Base-by-base conservation (phyloP, 2,329 filamentous ascomycete species). In the Diplodia scrobiculata region DNA sequence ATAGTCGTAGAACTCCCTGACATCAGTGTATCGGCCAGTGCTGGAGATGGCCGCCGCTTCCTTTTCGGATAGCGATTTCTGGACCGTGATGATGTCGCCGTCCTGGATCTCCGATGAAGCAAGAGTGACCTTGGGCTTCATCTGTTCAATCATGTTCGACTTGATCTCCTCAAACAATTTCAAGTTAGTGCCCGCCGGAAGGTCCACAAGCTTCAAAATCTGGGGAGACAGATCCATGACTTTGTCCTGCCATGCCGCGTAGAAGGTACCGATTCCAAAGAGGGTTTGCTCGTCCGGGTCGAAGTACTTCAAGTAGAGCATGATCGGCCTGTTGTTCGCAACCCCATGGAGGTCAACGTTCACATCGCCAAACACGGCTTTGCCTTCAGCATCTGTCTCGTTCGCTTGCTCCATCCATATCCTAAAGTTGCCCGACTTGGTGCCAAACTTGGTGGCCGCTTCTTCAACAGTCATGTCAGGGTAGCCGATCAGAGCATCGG, bases 111-210 rank as follows among this genome's bases (percentile, higher is more conserved):
- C 96, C 1, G 95, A 95, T 67, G 91, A 88, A 70, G 92, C 91
- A 67, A 99, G 84, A 0, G 92, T 92, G 74, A 92, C 88, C 80
- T 97, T 98, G 0, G 89, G 86, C 79, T 97, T 98, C 82, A 99
- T 89, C 6, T 86, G 84, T 75, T 99, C 96, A 70, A 99, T 97
- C 93, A 98, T 98, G 68, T 88, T 91, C 62, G 93, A 92, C 79
- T 98, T 99, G 79, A 99, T 98, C 81, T 99, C 95, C 84, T 99
- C 95, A 80, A 89, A 98, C 25, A 99, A 84, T 71, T 85, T 84
- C 68, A 90, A 85, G 2, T 86, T 82, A 3, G 90, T 85, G 69
- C 90, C 92, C 1, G 90, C 85, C 27, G 90, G 86, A 94, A 95
- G 98, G 13, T 87, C 85, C 91, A 98, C 95, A 74, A 89, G 86